Evolutionary conservation across 169 alveolate species (phyloP).

Genomic region (Cyclospora cayetanensis): DNA sequence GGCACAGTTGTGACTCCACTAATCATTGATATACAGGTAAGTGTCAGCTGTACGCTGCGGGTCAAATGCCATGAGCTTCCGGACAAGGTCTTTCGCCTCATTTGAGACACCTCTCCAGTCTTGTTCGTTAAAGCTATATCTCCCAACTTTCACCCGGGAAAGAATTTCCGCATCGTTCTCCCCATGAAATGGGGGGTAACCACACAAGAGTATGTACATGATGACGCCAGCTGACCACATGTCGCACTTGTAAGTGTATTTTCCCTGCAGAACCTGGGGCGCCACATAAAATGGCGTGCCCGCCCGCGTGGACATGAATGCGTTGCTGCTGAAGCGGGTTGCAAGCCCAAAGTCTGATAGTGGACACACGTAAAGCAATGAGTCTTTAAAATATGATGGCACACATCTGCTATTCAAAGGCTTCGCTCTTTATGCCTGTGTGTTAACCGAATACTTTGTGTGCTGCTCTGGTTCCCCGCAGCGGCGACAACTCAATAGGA

Average conservation of each 20-base stretch:
- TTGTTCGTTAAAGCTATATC: conserved; percentile 80
- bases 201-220: conserved; percentile 87
- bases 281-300: conserved; percentile 95
- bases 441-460: no score
- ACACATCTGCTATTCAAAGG: no score
- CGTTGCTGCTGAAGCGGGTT: conserved; percentile 78
- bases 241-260: conserved; percentile 94
- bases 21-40: not conserved
- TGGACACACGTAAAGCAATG: not conserved
- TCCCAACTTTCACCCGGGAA: conserved; percentile 72
- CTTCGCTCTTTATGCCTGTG: no score
- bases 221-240: conserved; percentile 95
- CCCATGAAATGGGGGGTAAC: conserved; percentile 89
- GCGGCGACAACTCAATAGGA: no score
- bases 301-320: conserved; percentile 72
- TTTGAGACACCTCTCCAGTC: conserved; percentile 89
- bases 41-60: conserved; percentile 52
- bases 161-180: conserved; percentile 86
- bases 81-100: conserved; percentile 93
- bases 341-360: conserved; percentile 88
- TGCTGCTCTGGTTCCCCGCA: no score
- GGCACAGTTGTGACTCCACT: no score
- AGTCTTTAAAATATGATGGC: no score
- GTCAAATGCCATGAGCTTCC: conserved; percentile 82
- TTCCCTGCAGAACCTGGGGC: conserved; percentile 95